Conservation (phyloP, 371 early-diverging fungal species). For the Rhizomucor pusillus region DNA sequence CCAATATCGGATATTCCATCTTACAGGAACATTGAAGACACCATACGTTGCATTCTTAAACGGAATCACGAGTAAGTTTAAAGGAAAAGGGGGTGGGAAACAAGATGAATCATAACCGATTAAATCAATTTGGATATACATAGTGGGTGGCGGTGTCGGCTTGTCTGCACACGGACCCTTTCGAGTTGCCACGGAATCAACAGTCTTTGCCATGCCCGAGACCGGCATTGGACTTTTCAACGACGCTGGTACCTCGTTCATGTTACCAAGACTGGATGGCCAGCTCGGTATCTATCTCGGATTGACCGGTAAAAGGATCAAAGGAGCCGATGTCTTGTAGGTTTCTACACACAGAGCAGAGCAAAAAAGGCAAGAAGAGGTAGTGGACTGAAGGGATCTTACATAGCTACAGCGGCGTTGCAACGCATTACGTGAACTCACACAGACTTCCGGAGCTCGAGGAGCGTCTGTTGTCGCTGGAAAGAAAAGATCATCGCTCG, state of each 20-base stretch:
- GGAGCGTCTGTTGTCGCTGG: conserved; percentile 77
- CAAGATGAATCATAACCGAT: not conserved
- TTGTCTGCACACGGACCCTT: conserved; percentile 91
- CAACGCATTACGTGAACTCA: conserved; percentile 92
- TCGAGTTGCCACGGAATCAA: conserved; percentile 93
- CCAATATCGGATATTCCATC: conserved; percentile 91
- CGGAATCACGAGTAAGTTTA: conserved; percentile 87
- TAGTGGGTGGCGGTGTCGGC: conserved; percentile 96
- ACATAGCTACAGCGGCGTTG: conserved; percentile 70
- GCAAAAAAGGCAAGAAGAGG: too few relatives aligned
- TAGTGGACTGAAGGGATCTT: too few relatives aligned
- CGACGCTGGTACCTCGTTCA: conserved; percentile 94
- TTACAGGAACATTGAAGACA: conserved; percentile 80
- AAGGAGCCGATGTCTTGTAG: conserved; percentile 82
- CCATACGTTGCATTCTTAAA: conserved; percentile 86
- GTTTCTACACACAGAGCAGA: too few relatives aligned
- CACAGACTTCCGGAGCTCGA: conserved; percentile 79
- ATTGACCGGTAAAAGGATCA: conserved; percentile 77
- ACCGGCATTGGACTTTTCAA: conserved; percentile 92
- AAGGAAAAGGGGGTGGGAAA: not conserved
- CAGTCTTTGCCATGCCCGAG: conserved; percentile 93
- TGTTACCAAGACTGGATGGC: conserved; percentile 88
- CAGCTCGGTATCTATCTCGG: conserved; percentile 89
- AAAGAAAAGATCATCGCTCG: conserved; percentile 64
- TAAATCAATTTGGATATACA: not conserved